Percentiles rank a stretch among this genome's conserved stretches.
Conservation (phyloP, 768 basidiomycete genomes). For the Boletus eberwhitei region DNA sequence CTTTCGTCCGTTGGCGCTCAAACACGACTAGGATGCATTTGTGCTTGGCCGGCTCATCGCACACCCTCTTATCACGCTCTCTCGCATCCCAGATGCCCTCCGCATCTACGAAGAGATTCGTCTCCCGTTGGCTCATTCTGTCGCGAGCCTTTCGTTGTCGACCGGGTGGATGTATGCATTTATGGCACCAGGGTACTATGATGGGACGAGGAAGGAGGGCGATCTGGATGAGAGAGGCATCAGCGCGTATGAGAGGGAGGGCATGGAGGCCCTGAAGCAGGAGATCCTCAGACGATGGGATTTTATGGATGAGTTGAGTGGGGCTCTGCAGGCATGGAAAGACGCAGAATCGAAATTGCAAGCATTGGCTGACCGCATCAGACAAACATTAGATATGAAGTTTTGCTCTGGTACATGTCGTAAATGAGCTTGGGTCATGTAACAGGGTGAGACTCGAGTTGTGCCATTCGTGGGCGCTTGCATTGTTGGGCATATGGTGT, state of each 20-base stretch:
- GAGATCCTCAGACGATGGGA: constrained; percentile 16
- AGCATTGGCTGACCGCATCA: not conserved
- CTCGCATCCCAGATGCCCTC: constrained; percentile 3
- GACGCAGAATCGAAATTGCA: constrained; percentile 14
- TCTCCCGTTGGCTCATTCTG: constrained; percentile 10
- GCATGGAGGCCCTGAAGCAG: constrained; percentile 12
- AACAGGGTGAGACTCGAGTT: too few species aligned
- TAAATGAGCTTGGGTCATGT: too few species aligned
- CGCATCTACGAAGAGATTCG: constrained; percentile 7
- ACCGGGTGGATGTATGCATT: constrained; percentile 21
- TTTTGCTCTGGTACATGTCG: too few species aligned
- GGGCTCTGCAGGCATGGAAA: constrained; percentile 13
- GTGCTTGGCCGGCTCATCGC: constrained; percentile 21
- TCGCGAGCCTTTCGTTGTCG: constrained; percentile 17
- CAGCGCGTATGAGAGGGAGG: constrained; percentile 12
- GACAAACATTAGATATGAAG: too few species aligned
- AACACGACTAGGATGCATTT: constrained; percentile 11
- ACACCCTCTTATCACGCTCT: constrained; percentile 10
- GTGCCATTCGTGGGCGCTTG: too few species aligned
- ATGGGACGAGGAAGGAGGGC: constrained; percentile 13
- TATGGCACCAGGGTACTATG: constrained; percentile 17
- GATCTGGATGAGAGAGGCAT: constrained; percentile 10
- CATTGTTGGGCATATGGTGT: constrained; percentile 38
- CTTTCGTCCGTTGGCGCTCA: not conserved
- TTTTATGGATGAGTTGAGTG: constrained; percentile 7